These are phyloP conservation scores for Schizophyllum commune DNA, from an alignment of 1,284 basidiomycete species.

Conservation along the genomic window DNA sequence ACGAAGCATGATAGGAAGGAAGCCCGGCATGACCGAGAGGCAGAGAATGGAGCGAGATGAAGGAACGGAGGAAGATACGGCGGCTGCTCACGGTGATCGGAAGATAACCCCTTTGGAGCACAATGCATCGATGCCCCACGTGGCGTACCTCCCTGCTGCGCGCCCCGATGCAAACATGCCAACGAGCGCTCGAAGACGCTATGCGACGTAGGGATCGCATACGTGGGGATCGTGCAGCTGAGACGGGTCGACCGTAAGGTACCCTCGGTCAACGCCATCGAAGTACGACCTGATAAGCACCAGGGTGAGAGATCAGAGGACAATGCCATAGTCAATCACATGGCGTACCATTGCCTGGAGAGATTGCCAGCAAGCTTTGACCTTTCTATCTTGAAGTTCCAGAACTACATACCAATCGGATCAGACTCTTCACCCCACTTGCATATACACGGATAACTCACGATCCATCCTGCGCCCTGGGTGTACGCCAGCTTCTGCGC, in stretches of 20 bases:
- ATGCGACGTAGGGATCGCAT: constrained; percentile 41
- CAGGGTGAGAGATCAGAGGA: neutral
- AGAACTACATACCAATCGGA: constrained; percentile 39
- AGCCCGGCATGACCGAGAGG: neutral
- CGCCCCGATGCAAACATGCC: no score
- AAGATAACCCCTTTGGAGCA: neutral
- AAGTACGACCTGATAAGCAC: constrained; percentile 54
- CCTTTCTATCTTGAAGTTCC: constrained; percentile 70
- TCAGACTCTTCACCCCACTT: neutral
- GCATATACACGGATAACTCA: constrained; percentile 22
- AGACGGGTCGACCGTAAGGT: constrained; percentile 56
- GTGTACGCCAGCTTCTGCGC: constrained; percentile 66
- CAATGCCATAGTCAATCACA: constrained; percentile 2
- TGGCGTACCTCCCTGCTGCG: neutral
- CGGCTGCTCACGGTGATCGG: neutral
- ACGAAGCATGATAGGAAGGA: neutral
- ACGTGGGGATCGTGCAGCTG: constrained; percentile 48
- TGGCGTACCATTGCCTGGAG: constrained; percentile 48
- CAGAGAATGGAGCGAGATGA: neutral
- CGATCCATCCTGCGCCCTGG: constrained; percentile 63
- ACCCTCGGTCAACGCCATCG: constrained; percentile 51
- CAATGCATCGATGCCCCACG: neutral
- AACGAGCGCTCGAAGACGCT: neutral
- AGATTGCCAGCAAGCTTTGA: constrained; percentile 40
- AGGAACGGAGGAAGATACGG: neutral